These are phyloP conservation scores for Plasmodium adleri DNA, from an alignment of 169 alveolate genomes.

Conservation along the genomic window DNA sequence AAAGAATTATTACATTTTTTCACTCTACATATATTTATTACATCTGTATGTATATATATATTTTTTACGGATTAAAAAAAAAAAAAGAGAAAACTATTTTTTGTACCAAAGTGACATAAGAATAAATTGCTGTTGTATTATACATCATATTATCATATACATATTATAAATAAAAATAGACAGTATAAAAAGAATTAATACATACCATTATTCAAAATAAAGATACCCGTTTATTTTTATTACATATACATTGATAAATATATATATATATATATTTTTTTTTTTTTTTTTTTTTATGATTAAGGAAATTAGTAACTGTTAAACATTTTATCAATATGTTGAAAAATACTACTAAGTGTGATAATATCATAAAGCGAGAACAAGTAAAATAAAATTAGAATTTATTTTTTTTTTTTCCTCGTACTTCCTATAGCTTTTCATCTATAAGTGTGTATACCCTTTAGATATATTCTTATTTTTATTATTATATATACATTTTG, in stretches of 20 bases:
- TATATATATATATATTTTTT: conserved; percentile 3
- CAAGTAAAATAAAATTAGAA: conserved; percentile 41
- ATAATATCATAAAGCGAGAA: conserved; percentile 67
- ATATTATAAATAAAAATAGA: too few species aligned
- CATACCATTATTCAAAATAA: conserved; percentile 2
- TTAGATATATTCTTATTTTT: conserved; percentile 7
- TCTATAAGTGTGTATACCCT: conserved; percentile 8
- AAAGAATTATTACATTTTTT: conserved; percentile 11
- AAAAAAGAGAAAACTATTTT: conserved; percentile 6
- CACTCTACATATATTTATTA: too few species aligned
- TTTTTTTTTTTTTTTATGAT: conserved; percentile 9
- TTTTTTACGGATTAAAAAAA: neutral
- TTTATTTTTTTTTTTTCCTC: conserved; percentile 8
- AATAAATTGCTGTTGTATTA: too few species aligned
- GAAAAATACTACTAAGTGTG: conserved; percentile 64
- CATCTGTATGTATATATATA: too few species aligned
- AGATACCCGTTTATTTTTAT: conserved; percentile 12
- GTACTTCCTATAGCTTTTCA: neutral
- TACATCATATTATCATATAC: too few species aligned
- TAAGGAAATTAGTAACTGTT: conserved; percentile 24
- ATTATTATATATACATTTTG: too few species aligned
- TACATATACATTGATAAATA: conserved; percentile 7
- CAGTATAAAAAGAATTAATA: neutral
- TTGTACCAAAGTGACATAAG: neutral
- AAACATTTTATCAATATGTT: conserved; percentile 71